These are phyloP conservation scores for Tricholomella constricta DNA, from an alignment of 768 basidiomycete genomes.

Conservation along the genomic window DNA sequence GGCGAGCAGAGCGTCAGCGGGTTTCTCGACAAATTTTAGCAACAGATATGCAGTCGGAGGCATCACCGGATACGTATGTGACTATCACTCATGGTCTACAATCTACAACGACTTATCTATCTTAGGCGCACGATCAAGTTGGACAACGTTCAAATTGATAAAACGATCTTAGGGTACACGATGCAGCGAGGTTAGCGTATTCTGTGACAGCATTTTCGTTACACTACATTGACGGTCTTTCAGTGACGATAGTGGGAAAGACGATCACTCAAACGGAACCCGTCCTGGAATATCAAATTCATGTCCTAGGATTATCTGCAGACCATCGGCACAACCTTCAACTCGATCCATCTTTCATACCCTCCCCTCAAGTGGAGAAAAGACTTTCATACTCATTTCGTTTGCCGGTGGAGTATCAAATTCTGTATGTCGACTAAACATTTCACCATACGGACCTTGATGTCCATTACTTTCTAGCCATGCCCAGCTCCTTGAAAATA, in stretches of 20 bases:
- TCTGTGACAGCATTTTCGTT: not conserved
- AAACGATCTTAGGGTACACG: not conserved
- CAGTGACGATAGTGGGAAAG: slow-evolving; percentile 12
- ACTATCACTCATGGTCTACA: not conserved
- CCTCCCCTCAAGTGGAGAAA: slow-evolving; percentile 29
- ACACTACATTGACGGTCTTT: not conserved
- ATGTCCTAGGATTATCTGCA: slow-evolving; percentile 32
- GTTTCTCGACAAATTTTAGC: not conserved
- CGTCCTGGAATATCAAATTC: slow-evolving; percentile 31
- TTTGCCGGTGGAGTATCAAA: slow-evolving; percentile 19
- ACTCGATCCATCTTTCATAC: slow-evolving; percentile 33
- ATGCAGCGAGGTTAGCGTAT: not conserved
- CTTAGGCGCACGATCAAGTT: not conserved
- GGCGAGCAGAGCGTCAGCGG: not conserved
- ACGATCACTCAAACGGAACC: slow-evolving; percentile 18
- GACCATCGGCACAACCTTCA: slow-evolving; percentile 39
- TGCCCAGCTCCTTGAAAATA: slow-evolving; percentile 42
- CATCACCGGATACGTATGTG: not conserved
- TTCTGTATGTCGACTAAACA: slow-evolving; percentile 31
- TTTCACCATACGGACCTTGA: not conserved
- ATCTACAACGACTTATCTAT: too few relatives aligned
- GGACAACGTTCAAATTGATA: not conserved
- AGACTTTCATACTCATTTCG: slow-evolving; percentile 27
- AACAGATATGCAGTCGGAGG: not conserved
- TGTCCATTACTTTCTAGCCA: slow-evolving; percentile 16